phyloP scores from a whole-genome alignment of 768 basidiomycete genomes.

The Leccinum boreale region DNA sequence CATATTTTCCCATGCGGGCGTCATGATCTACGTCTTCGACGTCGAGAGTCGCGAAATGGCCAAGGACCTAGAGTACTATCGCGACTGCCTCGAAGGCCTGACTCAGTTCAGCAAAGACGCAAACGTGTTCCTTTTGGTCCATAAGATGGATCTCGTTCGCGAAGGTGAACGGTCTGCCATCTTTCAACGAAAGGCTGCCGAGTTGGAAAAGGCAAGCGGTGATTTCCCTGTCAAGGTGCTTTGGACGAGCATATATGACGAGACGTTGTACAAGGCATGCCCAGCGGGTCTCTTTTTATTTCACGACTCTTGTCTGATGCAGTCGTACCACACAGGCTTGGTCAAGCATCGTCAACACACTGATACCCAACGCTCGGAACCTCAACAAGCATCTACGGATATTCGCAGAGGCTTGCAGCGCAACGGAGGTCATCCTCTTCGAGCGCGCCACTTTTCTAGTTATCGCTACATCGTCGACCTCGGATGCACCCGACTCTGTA shows the following conservation, averaged over 20 bases:
- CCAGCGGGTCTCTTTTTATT: background rate
- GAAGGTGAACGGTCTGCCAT: slow-evolving; percentile 49
- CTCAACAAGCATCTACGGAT: slow-evolving; percentile 84
- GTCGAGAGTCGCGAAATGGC: slow-evolving; percentile 80
- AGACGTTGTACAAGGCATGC: slow-evolving; percentile 87
- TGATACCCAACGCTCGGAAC: slow-evolving; percentile 92
- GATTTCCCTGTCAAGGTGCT: slow-evolving; percentile 67
- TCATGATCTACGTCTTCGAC: slow-evolving; percentile 98
- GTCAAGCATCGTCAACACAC: slow-evolving; percentile 95
- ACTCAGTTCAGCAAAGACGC: slow-evolving; percentile 78
- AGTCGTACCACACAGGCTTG: slow-evolving; percentile 66
- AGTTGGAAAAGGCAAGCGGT: slow-evolving; percentile 67
- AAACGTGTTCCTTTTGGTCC: slow-evolving; percentile 83
- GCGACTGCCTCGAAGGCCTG: slow-evolving; percentile 84
- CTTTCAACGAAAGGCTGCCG: slow-evolving; percentile 71
- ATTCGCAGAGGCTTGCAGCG: slow-evolving; percentile 83
- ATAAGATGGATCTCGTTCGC: slow-evolving; percentile 96
- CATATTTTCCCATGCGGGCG: slow-evolving; percentile 94
- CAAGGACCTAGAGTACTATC: slow-evolving; percentile 90
- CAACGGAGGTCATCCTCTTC: slow-evolving; percentile 93
- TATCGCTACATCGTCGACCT: slow-evolving; percentile 75
- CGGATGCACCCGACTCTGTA: slow-evolving; percentile 31
- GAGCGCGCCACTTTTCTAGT: slow-evolving; percentile 98
- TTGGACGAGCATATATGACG: slow-evolving; percentile 96
- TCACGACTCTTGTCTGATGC: slow-evolving; percentile 9